Percentiles rank a stretch among this genome's conserved stretches.
These are phyloP conservation scores for Coleophoma crateriformis DNA, from an alignment of 2,329 filamentous ascomycete genomes.

Conservation along the genomic window DNA sequence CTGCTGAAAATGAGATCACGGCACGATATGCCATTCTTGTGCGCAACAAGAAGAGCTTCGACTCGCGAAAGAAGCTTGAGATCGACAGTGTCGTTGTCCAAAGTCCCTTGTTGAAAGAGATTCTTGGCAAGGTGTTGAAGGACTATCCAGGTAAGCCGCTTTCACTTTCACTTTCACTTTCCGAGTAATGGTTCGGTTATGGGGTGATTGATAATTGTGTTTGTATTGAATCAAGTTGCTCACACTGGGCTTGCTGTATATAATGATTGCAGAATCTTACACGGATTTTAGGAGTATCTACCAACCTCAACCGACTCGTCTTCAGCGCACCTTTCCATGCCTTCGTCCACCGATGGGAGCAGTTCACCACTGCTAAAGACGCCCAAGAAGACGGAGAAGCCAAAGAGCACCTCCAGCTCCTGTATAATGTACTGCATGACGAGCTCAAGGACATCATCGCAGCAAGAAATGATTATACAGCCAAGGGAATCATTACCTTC, in stretches of 20 bases:
- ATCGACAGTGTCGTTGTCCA: constrained; percentile 61
- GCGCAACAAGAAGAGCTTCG: constrained; percentile 50
- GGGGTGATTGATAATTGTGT: too few species aligned
- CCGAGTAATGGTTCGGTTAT: too few species aligned
- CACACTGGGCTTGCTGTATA: too few species aligned
- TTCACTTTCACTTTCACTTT: too few species aligned
- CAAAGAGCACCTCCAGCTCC: constrained; percentile 39
- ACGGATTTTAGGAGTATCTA: constrained; percentile 41
- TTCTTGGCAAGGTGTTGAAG: constrained; percentile 36
- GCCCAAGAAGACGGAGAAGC: constrained; percentile 36
- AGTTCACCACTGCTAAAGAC: constrained; percentile 35
- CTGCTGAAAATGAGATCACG: constrained; percentile 56
- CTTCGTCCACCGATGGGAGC: constrained; percentile 60
- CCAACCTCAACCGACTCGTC: constrained; percentile 52
- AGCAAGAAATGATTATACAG: constrained; percentile 43
- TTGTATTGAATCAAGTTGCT: too few species aligned
- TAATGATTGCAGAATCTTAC: too few species aligned
- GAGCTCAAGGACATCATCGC: constrained; percentile 47
- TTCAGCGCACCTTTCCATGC: constrained; percentile 57
- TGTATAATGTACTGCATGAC: constrained; percentile 40
- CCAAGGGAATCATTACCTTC: constrained; percentile 47
- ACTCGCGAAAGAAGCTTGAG: constrained; percentile 54
- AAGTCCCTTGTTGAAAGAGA: constrained; percentile 52
- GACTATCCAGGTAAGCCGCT: constrained; percentile 12
- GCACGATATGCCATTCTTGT: constrained; percentile 56